Conservation (phyloP, 805 yeast genomes). For the Sugiyamaella mastotermitis region DNA sequence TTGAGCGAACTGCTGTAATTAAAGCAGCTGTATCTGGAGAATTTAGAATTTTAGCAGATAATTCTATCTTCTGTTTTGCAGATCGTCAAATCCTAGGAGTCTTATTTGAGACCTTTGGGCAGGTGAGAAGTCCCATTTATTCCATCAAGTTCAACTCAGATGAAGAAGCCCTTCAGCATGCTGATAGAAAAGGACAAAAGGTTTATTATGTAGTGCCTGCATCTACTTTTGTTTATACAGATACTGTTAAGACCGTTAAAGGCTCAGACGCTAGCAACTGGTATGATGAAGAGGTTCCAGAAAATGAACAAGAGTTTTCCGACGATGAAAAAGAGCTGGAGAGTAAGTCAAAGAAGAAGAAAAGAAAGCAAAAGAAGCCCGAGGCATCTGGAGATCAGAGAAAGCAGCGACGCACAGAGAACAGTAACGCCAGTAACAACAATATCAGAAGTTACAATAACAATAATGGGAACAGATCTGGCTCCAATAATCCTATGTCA, state of each 20-base stretch:
- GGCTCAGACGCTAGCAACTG: slow-evolving; percentile 95
- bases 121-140: slow-evolving; percentile 73
- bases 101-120: slow-evolving; percentile 84
- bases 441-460: not conserved
- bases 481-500: not conserved
- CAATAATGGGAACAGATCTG: not conserved
- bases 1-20: slow-evolving; percentile 66
- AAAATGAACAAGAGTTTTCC: slow-evolving; percentile 89
- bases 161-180: slow-evolving; percentile 44
- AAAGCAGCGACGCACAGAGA: not conserved
- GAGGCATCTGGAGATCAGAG: slow-evolving; percentile 7
- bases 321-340: slow-evolving; percentile 88
- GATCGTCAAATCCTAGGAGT: slow-evolving; percentile 69
- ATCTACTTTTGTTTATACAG: slow-evolving; percentile 74
- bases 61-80: slow-evolving; percentile 67
- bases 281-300: slow-evolving; percentile 90
- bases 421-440: slow-evolving; percentile 6
- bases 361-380: slow-evolving; percentile 31
- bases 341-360: slow-evolving; percentile 56
- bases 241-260: slow-evolving; percentile 57
- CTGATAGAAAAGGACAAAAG: slow-evolving; percentile 44
- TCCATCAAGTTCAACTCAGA: slow-evolving; percentile 58
- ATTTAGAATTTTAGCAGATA: slow-evolving; percentile 69
- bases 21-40: slow-evolving; percentile 78
- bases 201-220: slow-evolving; percentile 77